A percentile compares a stretch with the other conserved stretches of the same genome.
Evolutionary conservation across 352 stramenopile species (phyloP).

Genomic region (Phytophthora sp.): DNA sequence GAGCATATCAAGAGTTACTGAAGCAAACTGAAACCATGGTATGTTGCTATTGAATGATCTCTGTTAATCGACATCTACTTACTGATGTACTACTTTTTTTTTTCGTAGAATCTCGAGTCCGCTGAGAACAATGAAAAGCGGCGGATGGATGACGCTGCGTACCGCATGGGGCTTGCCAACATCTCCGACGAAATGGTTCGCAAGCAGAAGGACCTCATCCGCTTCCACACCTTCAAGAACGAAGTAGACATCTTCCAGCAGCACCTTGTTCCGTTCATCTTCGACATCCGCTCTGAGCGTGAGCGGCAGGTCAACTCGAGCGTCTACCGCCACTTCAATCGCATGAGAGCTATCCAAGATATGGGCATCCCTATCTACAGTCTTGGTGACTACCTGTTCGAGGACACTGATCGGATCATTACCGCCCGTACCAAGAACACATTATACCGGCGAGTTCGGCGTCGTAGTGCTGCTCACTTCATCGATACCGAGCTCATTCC

Average conservation of each 20-base stretch:
- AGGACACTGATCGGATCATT: constrained; percentile 60
- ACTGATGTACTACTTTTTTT: neutral
- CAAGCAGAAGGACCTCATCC: constrained; percentile 61
- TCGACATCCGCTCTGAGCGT: constrained; percentile 53
- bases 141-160: constrained; percentile 43
- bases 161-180: constrained; percentile 63
- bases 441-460: constrained; percentile 57
- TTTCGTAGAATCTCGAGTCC: constrained; percentile 31
- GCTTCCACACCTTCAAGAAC: constrained; percentile 75
- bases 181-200: constrained; percentile 60
- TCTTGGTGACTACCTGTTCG: constrained; percentile 51
- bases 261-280: constrained; percentile 70
- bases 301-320: constrained; percentile 70
- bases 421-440: constrained; percentile 47
- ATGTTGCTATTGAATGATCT: neutral
- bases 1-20: constrained; percentile 61
- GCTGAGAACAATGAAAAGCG: constrained; percentile 36
- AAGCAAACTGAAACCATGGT: constrained; percentile 58
- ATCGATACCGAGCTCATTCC: constrained; percentile 69
- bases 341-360: constrained; percentile 69
- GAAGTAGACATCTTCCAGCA: constrained; percentile 86
- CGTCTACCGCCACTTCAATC: constrained; percentile 75
- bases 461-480: constrained; percentile 62
- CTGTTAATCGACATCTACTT: neutral
- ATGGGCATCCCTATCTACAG: constrained; percentile 83